Evolutionary conservation across 257 asterid genomes (phyloP).

Genomic region (Coffea eugenioides): DNA sequence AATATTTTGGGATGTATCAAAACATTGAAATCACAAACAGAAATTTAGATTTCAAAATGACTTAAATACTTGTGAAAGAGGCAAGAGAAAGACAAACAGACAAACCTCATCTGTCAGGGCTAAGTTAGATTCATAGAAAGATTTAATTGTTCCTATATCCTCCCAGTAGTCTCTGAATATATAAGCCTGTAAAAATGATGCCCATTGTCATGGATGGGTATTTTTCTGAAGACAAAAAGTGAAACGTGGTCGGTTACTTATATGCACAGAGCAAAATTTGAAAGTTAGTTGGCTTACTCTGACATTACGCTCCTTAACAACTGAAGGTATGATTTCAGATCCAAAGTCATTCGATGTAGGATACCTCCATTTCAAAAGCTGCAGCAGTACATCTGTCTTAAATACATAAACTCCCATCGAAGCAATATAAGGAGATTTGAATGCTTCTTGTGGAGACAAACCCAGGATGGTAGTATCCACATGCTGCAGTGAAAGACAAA

Average conservation of each 20-base stretch:
- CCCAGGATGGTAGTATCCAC: conserved; percentile 78
- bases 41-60: background rate
- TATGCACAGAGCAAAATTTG: background rate
- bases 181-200: conserved; percentile 56
- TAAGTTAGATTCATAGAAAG: conserved; percentile 87
- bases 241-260: no score
- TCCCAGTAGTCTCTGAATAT: conserved; percentile 97
- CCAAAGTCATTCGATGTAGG: conserved; percentile 91
- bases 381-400: conserved; percentile 66
- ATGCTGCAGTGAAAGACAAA: conserved; percentile 51
- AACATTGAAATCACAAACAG: background rate
- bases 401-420: conserved; percentile 97
- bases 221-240: background rate
- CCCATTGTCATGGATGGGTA: background rate
- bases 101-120: conserved; percentile 81
- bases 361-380: conserved; percentile 64
- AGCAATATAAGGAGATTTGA: conserved; percentile 68
- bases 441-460: conserved; percentile 61
- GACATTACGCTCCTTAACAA: conserved; percentile 67
- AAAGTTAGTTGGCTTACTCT: conserved; percentile 40
- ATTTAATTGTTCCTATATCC: conserved; percentile 83
- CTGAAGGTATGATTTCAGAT: conserved; percentile 86
- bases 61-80: background rate
- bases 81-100: background rate
- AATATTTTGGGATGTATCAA: background rate